Percentiles rank a stretch among this genome's conserved stretches.
phyloP scores from a whole-genome alignment of 2,329 filamentous ascomycete species.

The Fusarium albosuccineum region DNA sequence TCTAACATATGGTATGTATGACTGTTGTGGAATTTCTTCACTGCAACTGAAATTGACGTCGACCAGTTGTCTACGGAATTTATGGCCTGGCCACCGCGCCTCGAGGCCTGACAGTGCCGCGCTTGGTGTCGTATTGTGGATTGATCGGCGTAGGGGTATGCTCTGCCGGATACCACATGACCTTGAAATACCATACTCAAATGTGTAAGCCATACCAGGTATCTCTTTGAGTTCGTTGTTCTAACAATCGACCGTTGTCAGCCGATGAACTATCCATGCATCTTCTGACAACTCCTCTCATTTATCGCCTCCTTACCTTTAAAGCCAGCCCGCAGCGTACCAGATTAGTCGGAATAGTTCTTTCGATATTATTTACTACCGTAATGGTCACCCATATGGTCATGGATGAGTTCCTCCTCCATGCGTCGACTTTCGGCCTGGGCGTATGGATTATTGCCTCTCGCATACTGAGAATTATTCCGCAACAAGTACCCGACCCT shows the following conservation, averaged over 20 bases:
- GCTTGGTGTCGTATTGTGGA: slow-evolving; percentile 53
- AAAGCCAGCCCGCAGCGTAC: slow-evolving; percentile 45
- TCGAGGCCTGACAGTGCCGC: slow-evolving; percentile 38
- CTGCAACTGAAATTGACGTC: slow-evolving; percentile 14
- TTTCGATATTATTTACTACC: slow-evolving; percentile 43
- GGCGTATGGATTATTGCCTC: slow-evolving; percentile 52
- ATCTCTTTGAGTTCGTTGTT: not conserved
- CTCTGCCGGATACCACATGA: slow-evolving; percentile 52
- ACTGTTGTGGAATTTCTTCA: fast-evolving
- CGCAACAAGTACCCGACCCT: slow-evolving; percentile 49
- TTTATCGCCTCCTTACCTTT: slow-evolving; percentile 57
- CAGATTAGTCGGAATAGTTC: slow-evolving; percentile 36
- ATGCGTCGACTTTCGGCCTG: slow-evolving; percentile 53
- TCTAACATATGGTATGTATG: slow-evolving; percentile 49
- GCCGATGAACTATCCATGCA: slow-evolving; percentile 59
- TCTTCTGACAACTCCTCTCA: slow-evolving; percentile 56
- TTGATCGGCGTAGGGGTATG: slow-evolving; percentile 53
- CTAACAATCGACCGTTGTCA: slow-evolving; percentile 21
- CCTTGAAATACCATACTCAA: slow-evolving; percentile 52
- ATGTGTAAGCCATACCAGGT: slow-evolving; percentile 45
- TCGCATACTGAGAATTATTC: slow-evolving; percentile 48
- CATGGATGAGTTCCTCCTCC: slow-evolving; percentile 58
- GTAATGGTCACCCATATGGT: slow-evolving; percentile 58
- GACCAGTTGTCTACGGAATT: slow-evolving; percentile 53
- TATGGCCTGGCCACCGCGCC: slow-evolving; percentile 50